phyloP scores from a whole-genome alignment of 352 stramenopile genomes.

The Globisporangium heterothallicum region DNA sequence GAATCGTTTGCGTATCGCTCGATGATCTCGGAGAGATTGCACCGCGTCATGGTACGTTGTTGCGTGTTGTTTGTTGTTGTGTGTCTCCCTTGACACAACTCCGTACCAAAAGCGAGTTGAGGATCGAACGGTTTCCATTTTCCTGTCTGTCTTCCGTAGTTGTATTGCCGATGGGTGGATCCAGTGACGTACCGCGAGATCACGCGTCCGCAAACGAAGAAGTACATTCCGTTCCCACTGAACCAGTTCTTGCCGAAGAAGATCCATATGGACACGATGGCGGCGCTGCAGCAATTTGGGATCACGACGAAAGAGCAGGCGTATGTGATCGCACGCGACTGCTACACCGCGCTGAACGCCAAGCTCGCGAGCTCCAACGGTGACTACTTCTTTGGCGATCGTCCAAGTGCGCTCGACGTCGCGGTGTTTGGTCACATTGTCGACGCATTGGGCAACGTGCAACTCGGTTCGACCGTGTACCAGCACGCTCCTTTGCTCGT shows the following conservation, averaged over 20 bases:
- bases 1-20: slow-evolving; percentile 79
- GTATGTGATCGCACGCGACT: slow-evolving; percentile 80
- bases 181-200: slow-evolving; percentile 80
- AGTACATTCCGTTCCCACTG: slow-evolving; percentile 76
- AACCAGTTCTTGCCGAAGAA: slow-evolving; percentile 83
- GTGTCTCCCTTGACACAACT: not conserved
- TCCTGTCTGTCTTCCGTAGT: too few relatives aligned
- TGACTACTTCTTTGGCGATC: slow-evolving; percentile 67
- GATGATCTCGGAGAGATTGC: slow-evolving; percentile 80
- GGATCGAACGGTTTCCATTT: too few relatives aligned
- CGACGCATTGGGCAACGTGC: slow-evolving; percentile 67
- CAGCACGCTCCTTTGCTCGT: slow-evolving; percentile 74
- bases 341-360: slow-evolving; percentile 78
- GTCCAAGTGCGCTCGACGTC: slow-evolving; percentile 67
- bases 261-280: slow-evolving; percentile 70
- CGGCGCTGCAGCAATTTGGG: slow-evolving; percentile 43
- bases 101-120: too few relatives aligned
- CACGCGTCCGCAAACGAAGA: slow-evolving; percentile 76
- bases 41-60: slow-evolving; percentile 55
- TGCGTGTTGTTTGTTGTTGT: not conserved
- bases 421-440: slow-evolving; percentile 81
- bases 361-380: slow-evolving; percentile 56
- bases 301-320: slow-evolving; percentile 68
- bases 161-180: slow-evolving; percentile 84
- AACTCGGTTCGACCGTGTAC: slow-evolving; percentile 62